A percentile compares a stretch with the other conserved stretches of the same genome.
These are phyloP conservation scores for Colletotrichum higginsianum DNA, from an alignment of 2,329 filamentous ascomycete species.

Conservation along the genomic window DNA sequence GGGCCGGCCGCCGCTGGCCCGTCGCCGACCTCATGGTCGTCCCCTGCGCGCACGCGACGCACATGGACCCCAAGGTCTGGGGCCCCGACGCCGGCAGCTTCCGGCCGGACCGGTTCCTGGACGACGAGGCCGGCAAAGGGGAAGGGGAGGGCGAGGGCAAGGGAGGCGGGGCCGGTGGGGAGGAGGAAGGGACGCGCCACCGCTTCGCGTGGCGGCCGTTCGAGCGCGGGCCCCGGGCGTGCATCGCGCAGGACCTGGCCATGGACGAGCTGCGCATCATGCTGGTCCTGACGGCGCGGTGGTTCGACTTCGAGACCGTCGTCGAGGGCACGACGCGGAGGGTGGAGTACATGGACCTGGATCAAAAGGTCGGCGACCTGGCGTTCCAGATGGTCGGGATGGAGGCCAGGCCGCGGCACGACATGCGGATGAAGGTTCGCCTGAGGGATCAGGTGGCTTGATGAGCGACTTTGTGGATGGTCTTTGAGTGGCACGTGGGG, in stretches of 20 bases:
- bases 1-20: slow-evolving; percentile 55
- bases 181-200: slow-evolving; percentile 19
- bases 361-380: slow-evolving; percentile 46
- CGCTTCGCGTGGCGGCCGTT: slow-evolving; percentile 49
- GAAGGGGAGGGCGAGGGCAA: no score
- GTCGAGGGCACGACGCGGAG: slow-evolving; percentile 42
- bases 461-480: no score
- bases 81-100: slow-evolving; percentile 53
- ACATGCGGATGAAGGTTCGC: slow-evolving; percentile 39
- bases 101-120: slow-evolving; percentile 59
- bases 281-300: slow-evolving; percentile 42
- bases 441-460: neutral
- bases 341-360: slow-evolving; percentile 46
- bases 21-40: slow-evolving; percentile 50
- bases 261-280: slow-evolving; percentile 50
- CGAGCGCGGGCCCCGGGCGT: slow-evolving; percentile 53
- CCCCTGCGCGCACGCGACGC: slow-evolving; percentile 46
- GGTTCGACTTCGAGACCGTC: slow-evolving; percentile 47
- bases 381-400: slow-evolving; percentile 41
- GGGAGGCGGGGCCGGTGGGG: no score
- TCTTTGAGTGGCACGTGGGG: no score
- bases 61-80: slow-evolving; percentile 54
- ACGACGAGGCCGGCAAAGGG: slow-evolving; percentile 2
- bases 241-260: slow-evolving; percentile 54
- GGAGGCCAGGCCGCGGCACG: slow-evolving; percentile 40